Evolutionary conservation across 768 basidiomycete genomes (phyloP), one percentile per base, ranked within the genome.

Genomic region (Russula dissimulans): DNA sequence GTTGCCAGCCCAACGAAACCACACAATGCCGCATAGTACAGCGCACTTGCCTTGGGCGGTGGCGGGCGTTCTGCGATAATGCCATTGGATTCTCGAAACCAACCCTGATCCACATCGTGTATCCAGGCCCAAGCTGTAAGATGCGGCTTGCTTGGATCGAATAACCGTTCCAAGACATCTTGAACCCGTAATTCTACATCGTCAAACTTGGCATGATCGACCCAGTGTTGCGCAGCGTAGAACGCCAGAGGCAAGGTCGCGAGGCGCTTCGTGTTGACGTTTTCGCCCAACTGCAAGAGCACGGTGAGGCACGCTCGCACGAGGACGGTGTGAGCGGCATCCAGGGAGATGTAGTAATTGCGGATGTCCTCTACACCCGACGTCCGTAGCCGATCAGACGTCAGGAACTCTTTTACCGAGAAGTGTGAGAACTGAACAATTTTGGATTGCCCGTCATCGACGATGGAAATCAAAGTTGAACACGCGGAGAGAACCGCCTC

Each of bases 321-420:
- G 1, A 59, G 45, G 14, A 47, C 12, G 4, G 44, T 47, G 15
- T 54, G 58, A n/a, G 58, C 50, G 0, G 31, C 12, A 46, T 42
- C 46, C 4, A 54, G 36, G 15, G 45, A 11, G 3, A 32, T 15
- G 15, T 59, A 12, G 14, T 52, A 38, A 8, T n/a, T 29, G n/a
- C 38, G 18, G 26, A 59, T 26, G 1, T 7, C 4, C 18, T 11
- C 26, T 12, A n/a, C 0, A 3, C 44, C 36, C 3, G 58, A 47
- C 11, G 12, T 15, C 3, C 26, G 36, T 32, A 59, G 36, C 1
- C 43, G 50, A 53, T 9, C 31, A 4, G 58, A 59, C 3, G 43
- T 46, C 51, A 59, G 46, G 58, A 22, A 59, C 5, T 59, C 58
- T 12, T 42, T 52, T n/a, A 54, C 58, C 0, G 58, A 59, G 8